Base-by-base conservation (phyloP, 2,329 filamentous ascomycete genomes). In the Thielaviopsis populi region DNA sequence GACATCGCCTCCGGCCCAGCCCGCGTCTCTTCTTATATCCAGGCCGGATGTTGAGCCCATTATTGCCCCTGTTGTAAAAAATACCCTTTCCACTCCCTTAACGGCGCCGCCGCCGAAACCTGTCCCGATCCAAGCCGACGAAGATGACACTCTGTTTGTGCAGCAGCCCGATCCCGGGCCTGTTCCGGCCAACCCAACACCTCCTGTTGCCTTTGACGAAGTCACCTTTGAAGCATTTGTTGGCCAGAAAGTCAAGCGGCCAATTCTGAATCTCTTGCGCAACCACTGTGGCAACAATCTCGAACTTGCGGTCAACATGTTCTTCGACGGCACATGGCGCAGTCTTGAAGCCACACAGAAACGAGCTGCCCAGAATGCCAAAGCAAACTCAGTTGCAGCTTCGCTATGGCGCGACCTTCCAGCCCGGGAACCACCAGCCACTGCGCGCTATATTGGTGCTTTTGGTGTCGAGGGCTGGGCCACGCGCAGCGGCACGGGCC, bases 401-500 rank as follows among this genome's bases (percentile, higher is more conserved):
- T n/a, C 17, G 8, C n/a, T 63, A 19, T 63, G 53, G 43, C 61
- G 54, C 43, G 60, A 60, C 19, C 8, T 40, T 66, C 11, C 65
- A 67, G 42, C 68, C 67, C 27, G 69, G 66, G 3, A 74, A 33
- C 5, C 24, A 13, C 24, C 22, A 15, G 50, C 48, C 15, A 43
- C 41, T 15, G 42, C 76, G 63, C 75, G 94, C 70, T 99, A 97
- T 70, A 82, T 97, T 66, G 94, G 94, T 19, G 89, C 91, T 0
- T 94, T 97, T 73, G 94, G 94, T 8, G 91, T 89, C 3, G 89
- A 87, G 63, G 94, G 86, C 3, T 99, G 94, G 94, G 86, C 89
- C 5, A 97, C 92, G 2, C 84, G 86, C 69, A 96, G 90, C 72
- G 92, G 92, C 0, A 76, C 75, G 2, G 83, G 83, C 43, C 72